These are phyloP conservation scores for Collybia nuda DNA, from an alignment of 768 basidiomycete species.

Conservation along the genomic window DNA sequence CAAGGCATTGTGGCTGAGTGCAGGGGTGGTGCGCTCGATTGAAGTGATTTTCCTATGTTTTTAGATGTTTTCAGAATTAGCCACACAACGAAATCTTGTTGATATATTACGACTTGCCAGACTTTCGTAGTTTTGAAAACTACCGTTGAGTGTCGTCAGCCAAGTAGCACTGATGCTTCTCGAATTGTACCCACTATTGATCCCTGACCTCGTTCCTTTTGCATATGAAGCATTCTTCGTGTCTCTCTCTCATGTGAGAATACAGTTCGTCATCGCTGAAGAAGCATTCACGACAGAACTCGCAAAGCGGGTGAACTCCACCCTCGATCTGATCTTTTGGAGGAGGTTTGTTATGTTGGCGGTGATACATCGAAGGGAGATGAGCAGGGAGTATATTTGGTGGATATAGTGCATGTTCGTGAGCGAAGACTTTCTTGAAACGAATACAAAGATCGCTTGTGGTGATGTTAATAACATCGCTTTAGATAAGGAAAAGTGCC, in stretches of 20 bases:
- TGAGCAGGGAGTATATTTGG: slow-evolving; percentile 62
- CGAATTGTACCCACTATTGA: slow-evolving; percentile 69
- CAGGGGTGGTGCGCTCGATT: slow-evolving; percentile 78
- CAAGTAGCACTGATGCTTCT: background rate
- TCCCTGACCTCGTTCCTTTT: slow-evolving; percentile 77
- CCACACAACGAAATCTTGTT: background rate
- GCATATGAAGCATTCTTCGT: slow-evolving; percentile 97
- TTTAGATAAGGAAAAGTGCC: slow-evolving; percentile 5
- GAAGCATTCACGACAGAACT: slow-evolving; percentile 91
- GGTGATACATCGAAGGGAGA: slow-evolving; percentile 66
- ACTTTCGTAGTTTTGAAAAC: slow-evolving; percentile 78
- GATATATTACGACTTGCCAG: slow-evolving; percentile 45
- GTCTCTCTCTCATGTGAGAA: slow-evolving; percentile 86
- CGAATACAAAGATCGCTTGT: slow-evolving; percentile 82
- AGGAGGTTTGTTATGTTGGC: slow-evolving; percentile 33
- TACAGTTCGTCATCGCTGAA: slow-evolving; percentile 94
- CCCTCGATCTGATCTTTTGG: slow-evolving; percentile 64
- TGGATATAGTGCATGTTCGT: slow-evolving; percentile 89
- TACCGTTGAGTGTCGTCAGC: slow-evolving; percentile 24
- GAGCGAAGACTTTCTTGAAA: slow-evolving; percentile 91
- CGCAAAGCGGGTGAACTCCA: slow-evolving; percentile 76
- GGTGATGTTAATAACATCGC: background rate
- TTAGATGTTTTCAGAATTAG: slow-evolving; percentile 4
- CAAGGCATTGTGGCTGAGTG: slow-evolving; percentile 67
- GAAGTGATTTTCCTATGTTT: slow-evolving; percentile 70